Percentiles rank a stretch among this genome's conserved stretches.
phyloP scores from a whole-genome alignment of 176 grass and related monocot species.

The Hyparrhenia diplandra region DNA sequence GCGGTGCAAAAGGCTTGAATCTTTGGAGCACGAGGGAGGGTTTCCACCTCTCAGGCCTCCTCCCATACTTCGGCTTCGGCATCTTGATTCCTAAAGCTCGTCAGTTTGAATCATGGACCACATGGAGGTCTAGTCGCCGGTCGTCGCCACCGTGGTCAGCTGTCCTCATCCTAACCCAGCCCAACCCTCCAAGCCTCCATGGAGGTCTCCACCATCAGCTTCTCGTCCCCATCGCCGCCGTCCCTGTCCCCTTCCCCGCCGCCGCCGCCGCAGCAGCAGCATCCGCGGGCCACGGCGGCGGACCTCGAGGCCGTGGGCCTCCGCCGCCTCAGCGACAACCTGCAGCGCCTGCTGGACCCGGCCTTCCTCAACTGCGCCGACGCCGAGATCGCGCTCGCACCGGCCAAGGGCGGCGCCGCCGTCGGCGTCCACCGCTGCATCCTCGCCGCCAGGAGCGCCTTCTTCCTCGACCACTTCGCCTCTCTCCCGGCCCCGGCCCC shows the following conservation, averaged over 20 bases:
- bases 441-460: slow-evolving; percentile 65
- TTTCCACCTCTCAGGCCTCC: not conserved
- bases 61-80: no score
- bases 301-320: slow-evolving; percentile 53
- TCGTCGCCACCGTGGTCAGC: not conserved
- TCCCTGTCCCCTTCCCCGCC: not conserved
- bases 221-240: slow-evolving; percentile 22
- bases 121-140: no score
- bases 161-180: no score
- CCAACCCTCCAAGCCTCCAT: no score
- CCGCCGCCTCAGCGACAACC: slow-evolving; percentile 63
- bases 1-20: not conserved
- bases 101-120: no score
- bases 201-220: slow-evolving; percentile 43
- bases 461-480: slow-evolving; percentile 60
- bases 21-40: no score
- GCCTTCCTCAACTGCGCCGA: slow-evolving; percentile 63
- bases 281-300: not conserved
- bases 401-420: slow-evolving; percentile 10
- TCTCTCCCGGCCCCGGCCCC: not conserved
- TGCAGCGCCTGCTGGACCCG: slow-evolving; percentile 62
- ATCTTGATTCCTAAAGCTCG: no score
- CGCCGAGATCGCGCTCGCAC: slow-evolving; percentile 51
- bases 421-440: slow-evolving; percentile 69
- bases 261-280: not conserved